Conservation (phyloP, 164 flowering plant species). For the Tinospora cordifolia region DNA sequence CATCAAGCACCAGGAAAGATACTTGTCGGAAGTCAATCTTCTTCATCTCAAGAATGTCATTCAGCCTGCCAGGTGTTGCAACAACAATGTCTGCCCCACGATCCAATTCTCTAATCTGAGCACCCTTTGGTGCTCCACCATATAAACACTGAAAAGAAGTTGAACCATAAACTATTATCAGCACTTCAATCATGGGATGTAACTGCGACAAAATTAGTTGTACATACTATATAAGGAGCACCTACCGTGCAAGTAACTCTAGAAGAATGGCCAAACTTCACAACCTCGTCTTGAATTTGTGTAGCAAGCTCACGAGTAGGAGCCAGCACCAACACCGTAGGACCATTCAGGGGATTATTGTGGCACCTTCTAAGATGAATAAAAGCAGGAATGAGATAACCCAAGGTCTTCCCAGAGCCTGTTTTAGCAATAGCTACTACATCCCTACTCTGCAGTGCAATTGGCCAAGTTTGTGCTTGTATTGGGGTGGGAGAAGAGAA, state of each 20-base stretch:
- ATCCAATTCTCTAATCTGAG: constrained; percentile 73
- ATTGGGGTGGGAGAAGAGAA: constrained; percentile 87
- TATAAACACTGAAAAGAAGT: constrained; percentile 60
- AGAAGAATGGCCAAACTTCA: constrained; percentile 80
- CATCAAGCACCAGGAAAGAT: constrained; percentile 90
- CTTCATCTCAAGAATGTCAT: constrained; percentile 86
- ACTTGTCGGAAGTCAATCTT: constrained; percentile 68
- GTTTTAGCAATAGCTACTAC: constrained; percentile 74
- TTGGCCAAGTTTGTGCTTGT: constrained; percentile 98
- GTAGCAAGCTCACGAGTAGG: constrained; percentile 95
- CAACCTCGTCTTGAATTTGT: constrained; percentile 85
- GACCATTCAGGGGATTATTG: constrained; percentile 69
- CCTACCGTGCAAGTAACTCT: constrained; percentile 74
- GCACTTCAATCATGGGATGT: neutral
- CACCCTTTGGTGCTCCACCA: constrained; percentile 89
- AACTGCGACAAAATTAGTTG: neutral
- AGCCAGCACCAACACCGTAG: constrained; percentile 78
- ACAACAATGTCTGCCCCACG: constrained; percentile 87
- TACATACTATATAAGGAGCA: neutral
- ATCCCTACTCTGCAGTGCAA: constrained; percentile 69
- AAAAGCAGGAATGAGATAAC: constrained; percentile 82
- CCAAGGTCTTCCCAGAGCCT: constrained; percentile 56
- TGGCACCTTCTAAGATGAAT: constrained; percentile 53
- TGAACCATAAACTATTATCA: neutral
- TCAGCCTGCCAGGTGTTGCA: constrained; percentile 94